Evolutionary conservation across 2,329 filamentous ascomycete species (phyloP).

Genomic region (Didymella segeticola): DNA sequence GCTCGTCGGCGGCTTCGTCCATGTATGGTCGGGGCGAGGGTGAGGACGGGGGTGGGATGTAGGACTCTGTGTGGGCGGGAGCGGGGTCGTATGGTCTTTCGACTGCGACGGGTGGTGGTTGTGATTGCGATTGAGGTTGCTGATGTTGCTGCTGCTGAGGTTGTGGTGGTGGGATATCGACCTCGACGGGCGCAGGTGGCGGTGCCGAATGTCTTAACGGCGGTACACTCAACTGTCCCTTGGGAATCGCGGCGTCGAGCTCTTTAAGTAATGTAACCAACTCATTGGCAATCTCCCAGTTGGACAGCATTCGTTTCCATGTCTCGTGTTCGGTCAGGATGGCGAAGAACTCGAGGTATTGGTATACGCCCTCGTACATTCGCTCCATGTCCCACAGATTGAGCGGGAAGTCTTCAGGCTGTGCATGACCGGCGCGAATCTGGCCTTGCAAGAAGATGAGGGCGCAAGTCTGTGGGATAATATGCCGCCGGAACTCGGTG

Average conservation of each 20-base stretch:
- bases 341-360: constrained; percentile 92
- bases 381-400: constrained; percentile 98
- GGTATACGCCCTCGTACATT: constrained; percentile 91
- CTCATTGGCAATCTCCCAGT: constrained; percentile 92
- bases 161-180: constrained; percentile 19
- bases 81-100: constrained; percentile 70
- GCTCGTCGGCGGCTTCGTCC: constrained; percentile 60
- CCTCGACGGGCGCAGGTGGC: constrained; percentile 38
- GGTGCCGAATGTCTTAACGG: constrained; percentile 55
- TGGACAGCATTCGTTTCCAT: constrained; percentile 82
- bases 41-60: constrained; percentile 47
- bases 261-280: constrained; percentile 86
- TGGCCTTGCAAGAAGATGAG: constrained; percentile 92
- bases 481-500: constrained; percentile 87
- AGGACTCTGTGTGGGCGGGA: constrained; percentile 53
- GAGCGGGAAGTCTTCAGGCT: constrained; percentile 87
- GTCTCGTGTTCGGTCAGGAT: constrained; percentile 85
- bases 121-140: neutral
- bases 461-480: constrained; percentile 93
- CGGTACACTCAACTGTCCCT: constrained; percentile 64
- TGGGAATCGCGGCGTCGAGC: constrained; percentile 85
- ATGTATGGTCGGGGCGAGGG: constrained; percentile 55
- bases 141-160: constrained; percentile 5
- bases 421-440: constrained; percentile 76
- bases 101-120: constrained; percentile 55